Evolutionary conservation across 495 filamentous ascomycete species (phyloP).

Genomic region (Xylaria bambusicola): DNA sequence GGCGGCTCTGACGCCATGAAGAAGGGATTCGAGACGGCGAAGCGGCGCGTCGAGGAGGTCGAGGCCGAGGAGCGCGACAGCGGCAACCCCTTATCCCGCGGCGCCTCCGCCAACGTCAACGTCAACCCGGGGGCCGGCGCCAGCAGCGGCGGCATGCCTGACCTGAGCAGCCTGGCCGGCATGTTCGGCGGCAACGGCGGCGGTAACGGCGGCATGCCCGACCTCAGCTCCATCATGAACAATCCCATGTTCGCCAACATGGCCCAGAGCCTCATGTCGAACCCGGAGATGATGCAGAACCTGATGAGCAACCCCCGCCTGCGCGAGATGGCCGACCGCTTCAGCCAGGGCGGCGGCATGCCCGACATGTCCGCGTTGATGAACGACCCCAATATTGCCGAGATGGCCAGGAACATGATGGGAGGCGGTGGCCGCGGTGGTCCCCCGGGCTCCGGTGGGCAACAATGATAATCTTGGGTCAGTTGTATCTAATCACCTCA

Average conservation of each 20-base stretch:
- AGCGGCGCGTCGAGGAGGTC: constrained; percentile 75
- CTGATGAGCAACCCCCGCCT: constrained; percentile 93
- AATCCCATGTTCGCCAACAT: constrained; percentile 97
- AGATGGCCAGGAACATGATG: constrained; percentile 87
- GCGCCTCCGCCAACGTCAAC: constrained; percentile 56
- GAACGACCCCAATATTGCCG: constrained; percentile 86
- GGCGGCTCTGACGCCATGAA: constrained; percentile 89
- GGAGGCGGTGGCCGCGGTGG: constrained; percentile 55
- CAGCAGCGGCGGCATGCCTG: constrained; percentile 54
- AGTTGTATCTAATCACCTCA: not conserved
- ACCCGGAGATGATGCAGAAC: constrained; percentile 85
- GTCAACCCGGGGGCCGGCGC: constrained; percentile 51
- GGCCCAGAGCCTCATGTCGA: constrained; percentile 96
- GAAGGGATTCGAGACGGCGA: constrained; percentile 90
- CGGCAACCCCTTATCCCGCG: constrained; percentile 50
- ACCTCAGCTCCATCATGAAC: constrained; percentile 81
- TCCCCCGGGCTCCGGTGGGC: constrained; percentile 23
- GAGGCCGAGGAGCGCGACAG: constrained; percentile 43
- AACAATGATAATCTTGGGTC: constrained; percentile 16
- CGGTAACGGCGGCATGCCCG: constrained; percentile 77
- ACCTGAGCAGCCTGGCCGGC: constrained; percentile 16
- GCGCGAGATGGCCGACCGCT: constrained; percentile 74
- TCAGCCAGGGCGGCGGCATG: constrained; percentile 73
- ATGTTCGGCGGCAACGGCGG: constrained; percentile 48
- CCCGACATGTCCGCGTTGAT: constrained; percentile 79